Evolutionary conservation across 176 grass and related monocot species (phyloP), one percentile per base, ranked within the genome.

Genomic region (Elaeis guineensis): DNA sequence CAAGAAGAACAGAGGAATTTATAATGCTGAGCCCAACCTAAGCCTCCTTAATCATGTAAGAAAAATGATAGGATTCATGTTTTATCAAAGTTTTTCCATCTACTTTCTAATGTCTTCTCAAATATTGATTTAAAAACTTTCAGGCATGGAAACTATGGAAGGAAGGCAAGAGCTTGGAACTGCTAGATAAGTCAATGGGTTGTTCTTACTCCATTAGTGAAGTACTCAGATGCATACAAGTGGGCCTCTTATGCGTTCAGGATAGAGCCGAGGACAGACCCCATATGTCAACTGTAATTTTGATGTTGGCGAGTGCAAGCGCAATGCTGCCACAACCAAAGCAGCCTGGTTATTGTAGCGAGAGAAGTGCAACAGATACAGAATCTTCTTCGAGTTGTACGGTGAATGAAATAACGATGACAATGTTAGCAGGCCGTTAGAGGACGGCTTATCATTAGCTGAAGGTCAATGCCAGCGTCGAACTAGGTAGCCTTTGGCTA

Each of bases 1-100:
- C 14, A 70, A 50, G 39, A 70, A 59, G 55, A 70, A 70, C 17
- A 58, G 67, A 50, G 67, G 54, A 15, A 35, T 50, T 15, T 70
- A 70, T 25, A 25, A 9, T 17, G 5, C 12, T 5, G 35, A 23
- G 16, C 54, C 52, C 28, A 28, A 51, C 0, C 14, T 58, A 3
- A 70, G 50, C 35, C 67, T 70, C 22, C 55, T 70, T 11, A 39
- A 2, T 22, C 21, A 70, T 26, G 67, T 70, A 50, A 70, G 25
- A 15, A 52, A 52, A 52, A 44, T 9, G 35, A 44, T 44, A 44
- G 35, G 11, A 8, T 12, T 44, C 28, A 6, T 29, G 28, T 29
- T 44, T 44, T 12, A 11, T 44, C 6, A 44, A 44, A 44, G 11
- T 44, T 44, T 8, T 12, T 44, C 35, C 35, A 44, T 44, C 8